Conservation (phyloP, 2,329 filamentous ascomycete species). For the Trichoderma oligosporum region DNA sequence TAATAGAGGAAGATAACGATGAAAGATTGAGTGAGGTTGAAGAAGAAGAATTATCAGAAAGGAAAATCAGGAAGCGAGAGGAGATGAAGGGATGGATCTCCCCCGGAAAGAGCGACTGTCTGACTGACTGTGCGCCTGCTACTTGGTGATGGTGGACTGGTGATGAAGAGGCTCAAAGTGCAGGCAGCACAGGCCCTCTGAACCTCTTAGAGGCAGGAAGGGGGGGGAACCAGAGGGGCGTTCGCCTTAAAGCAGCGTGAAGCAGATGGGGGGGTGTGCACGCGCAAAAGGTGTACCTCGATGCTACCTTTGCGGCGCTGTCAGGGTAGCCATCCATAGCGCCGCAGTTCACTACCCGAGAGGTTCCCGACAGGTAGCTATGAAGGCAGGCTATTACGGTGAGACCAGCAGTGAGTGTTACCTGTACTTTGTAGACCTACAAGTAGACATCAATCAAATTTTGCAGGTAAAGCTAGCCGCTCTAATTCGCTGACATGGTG, state of each 20-base stretch:
- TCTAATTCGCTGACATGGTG: not conserved
- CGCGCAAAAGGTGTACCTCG: slow-evolving; percentile 7
- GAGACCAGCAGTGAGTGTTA: too few species aligned
- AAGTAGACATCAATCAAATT: too few species aligned
- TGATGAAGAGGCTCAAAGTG: slow-evolving; percentile 15
- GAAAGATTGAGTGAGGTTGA: not conserved
- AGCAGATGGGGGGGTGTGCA: slow-evolving; percentile 6
- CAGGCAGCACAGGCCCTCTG: slow-evolving; percentile 10
- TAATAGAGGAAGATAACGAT: not conserved
- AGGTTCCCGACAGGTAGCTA: not conserved
- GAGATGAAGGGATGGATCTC: not conserved
- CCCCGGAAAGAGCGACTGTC: slow-evolving; percentile 9
- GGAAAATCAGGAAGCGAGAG: not conserved
- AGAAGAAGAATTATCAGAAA: not conserved
- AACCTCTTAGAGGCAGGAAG: not conserved
- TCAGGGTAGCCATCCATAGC: not conserved
- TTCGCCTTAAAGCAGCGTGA: slow-evolving; percentile 14
- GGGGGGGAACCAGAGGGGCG: slow-evolving; percentile 15
- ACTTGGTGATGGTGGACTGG: slow-evolving; percentile 15
- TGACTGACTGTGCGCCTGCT: slow-evolving; percentile 5
- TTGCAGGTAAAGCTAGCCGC: not conserved
- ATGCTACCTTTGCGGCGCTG: slow-evolving; percentile 10
- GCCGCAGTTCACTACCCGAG: not conserved
- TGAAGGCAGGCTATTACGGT: too few species aligned
- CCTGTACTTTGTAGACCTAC: not conserved